A percentile compares a stretch with the other conserved stretches of the same genome.
phyloP scores from a whole-genome alignment of 2,329 filamentous ascomycete genomes.

The Phialophora chinensis region DNA sequence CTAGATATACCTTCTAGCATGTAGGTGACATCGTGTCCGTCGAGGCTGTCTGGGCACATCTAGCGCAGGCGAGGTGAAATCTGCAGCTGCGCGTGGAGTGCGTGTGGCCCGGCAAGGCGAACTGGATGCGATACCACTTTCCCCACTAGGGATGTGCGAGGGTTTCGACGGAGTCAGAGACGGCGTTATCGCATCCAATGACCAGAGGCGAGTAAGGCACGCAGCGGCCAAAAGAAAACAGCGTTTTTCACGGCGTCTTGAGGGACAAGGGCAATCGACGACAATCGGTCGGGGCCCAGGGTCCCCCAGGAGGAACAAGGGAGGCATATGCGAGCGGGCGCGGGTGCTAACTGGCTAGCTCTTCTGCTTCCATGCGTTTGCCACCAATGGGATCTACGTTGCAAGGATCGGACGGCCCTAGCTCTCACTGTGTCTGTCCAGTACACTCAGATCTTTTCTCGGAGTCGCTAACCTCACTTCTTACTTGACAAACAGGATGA shows the following conservation, averaged over 20 bases:
- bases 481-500: not conserved
- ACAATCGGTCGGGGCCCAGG: slow-evolving; percentile 10
- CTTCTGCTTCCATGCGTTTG: not conserved
- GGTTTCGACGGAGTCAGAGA: not conserved
- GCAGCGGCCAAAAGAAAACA: slow-evolving; percentile 15
- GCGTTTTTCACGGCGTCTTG: not conserved
- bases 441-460: not conserved
- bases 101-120: slow-evolving; percentile 16
- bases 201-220: slow-evolving; percentile 4
- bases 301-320: slow-evolving; percentile 7
- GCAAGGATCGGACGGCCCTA: slow-evolving; percentile 20
- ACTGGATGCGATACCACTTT: slow-evolving; percentile 10
- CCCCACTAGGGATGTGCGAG: slow-evolving; percentile 4
- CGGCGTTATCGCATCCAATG: slow-evolving; percentile 9
- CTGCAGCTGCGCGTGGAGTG: slow-evolving; percentile 7
- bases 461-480: not conserved
- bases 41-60: slow-evolving; percentile 3
- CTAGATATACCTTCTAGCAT: slow-evolving; percentile 31
- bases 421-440: not conserved
- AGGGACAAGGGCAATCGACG: slow-evolving; percentile 12
- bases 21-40: slow-evolving; percentile 17
- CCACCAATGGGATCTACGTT: slow-evolving; percentile 9
- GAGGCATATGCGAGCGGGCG: slow-evolving; percentile 6
- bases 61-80: slow-evolving; percentile 12
- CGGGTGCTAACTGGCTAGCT: not conserved